These are phyloP conservation scores for Hypoxylon lenormandii DNA, from an alignment of 495 filamentous ascomycete genomes.

Conservation along the genomic window DNA sequence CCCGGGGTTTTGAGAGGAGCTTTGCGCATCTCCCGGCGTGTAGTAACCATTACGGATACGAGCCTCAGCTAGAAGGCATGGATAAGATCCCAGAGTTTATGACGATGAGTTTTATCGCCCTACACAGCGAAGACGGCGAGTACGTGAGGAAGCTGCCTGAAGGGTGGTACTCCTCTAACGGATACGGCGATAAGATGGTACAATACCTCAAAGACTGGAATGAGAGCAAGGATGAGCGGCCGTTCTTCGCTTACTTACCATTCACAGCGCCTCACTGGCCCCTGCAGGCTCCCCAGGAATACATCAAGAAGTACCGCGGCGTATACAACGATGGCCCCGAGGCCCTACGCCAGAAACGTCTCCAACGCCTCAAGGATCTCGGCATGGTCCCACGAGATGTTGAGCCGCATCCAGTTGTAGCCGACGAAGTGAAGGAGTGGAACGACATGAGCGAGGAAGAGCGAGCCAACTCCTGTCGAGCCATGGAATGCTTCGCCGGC, in stretches of 20 bases:
- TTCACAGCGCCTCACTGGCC: conserved; percentile 74
- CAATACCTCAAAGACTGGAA: conserved; percentile 68
- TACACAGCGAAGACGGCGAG: conserved; percentile 70
- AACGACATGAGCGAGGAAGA: conserved; percentile 64
- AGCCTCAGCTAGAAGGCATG: conserved; percentile 62
- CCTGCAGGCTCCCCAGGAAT: conserved; percentile 67
- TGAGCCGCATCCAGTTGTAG: conserved; percentile 67
- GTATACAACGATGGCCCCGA: conserved; percentile 70
- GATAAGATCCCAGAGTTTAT: conserved; percentile 61
- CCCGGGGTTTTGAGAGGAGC: conserved; percentile 59
- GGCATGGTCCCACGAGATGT: conserved; percentile 67
- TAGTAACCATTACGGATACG: conserved; percentile 71
- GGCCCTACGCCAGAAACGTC: conserved; percentile 64
- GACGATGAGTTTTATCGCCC: conserved; percentile 66
- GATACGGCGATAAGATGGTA: conserved; percentile 68
- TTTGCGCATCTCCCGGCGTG: conserved; percentile 60
- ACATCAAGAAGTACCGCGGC: conserved; percentile 67
- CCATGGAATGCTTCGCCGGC: conserved; percentile 71
- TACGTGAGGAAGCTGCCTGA: conserved; percentile 64
- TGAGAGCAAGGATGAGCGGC: conserved; percentile 61
- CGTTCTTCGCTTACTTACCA: conserved; percentile 71
- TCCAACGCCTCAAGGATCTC: conserved; percentile 65
- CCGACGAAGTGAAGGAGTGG: conserved; percentile 70
- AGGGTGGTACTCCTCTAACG: conserved; percentile 68
- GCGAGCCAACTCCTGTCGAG: conserved; percentile 65